Percentiles rank a stretch among this genome's conserved stretches.
These are phyloP conservation scores for Panaeolus papilionaceus DNA, from an alignment of 768 basidiomycete genomes.

Conservation along the genomic window DNA sequence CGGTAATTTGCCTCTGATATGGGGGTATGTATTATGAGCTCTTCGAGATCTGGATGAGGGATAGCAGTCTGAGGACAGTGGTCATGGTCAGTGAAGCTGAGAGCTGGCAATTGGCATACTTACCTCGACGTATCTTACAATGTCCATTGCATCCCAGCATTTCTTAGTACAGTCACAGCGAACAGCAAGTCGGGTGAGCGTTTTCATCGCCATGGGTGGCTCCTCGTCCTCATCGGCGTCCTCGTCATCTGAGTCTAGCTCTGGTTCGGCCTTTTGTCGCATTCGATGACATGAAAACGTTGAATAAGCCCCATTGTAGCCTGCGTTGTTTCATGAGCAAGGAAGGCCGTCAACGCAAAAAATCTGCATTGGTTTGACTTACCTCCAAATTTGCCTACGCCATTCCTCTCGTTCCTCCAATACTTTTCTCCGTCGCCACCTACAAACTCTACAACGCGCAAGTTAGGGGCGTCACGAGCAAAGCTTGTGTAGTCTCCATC, in stretches of 20 bases:
- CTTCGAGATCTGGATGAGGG: slow-evolving; percentile 7
- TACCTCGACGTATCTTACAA: neutral
- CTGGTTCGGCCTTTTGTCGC: neutral
- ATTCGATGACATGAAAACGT: neutral
- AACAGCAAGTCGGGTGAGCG: neutral
- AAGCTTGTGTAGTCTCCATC: neutral
- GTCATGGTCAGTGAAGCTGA: neutral
- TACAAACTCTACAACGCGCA: neutral
- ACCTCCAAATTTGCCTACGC: neutral
- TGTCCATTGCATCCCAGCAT: neutral
- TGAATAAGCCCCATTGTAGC: neutral
- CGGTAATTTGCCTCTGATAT: neutral
- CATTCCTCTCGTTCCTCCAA: neutral
- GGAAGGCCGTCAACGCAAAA: neutral
- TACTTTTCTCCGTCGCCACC: neutral
- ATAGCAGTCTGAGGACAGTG: neutral
- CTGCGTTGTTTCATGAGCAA: neutral
- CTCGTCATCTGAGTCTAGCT: neutral
- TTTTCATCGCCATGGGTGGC: neutral
- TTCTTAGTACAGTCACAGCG: slow-evolving; percentile 4
- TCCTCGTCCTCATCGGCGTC: neutral
- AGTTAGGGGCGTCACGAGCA: neutral
- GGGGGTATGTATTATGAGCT: neutral
- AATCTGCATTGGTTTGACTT: neutral
- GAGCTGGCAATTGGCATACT: neutral